Evolutionary conservation across 1,139 yeast species (phyloP).

Genomic region (Debaryomyces subglobosus): DNA sequence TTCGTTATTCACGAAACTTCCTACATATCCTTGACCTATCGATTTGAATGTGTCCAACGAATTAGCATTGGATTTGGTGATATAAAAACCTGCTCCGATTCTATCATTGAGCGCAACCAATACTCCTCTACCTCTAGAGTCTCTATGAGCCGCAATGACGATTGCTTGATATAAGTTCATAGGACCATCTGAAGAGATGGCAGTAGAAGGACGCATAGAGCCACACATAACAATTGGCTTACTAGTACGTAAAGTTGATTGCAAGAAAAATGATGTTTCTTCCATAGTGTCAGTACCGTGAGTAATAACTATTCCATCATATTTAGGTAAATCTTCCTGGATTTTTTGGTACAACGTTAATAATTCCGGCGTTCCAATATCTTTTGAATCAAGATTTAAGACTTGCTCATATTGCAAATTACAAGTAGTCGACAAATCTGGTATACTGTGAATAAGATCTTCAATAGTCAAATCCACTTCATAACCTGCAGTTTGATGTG

Average conservation of each 20-base stretch:
- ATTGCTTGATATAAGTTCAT: conserved; percentile 74
- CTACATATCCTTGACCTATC: conserved; percentile 70
- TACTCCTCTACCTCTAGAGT: conserved; percentile 60
- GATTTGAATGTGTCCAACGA: conserved; percentile 69
- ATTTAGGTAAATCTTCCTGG: conserved; percentile 44
- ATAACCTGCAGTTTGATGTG: conserved; percentile 69
- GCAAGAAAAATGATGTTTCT: conserved; percentile 70
- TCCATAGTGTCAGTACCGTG: conserved; percentile 77
- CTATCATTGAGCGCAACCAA: conserved; percentile 68
- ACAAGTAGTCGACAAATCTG: conserved; percentile 62
- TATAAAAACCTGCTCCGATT: conserved; percentile 69
- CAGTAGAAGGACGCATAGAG: conserved; percentile 73
- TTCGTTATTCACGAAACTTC: conserved; percentile 68
- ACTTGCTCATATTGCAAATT: conserved; percentile 66
- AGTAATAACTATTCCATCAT: conserved; percentile 63
- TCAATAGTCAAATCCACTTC: conserved; percentile 68
- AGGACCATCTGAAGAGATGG: conserved; percentile 72
- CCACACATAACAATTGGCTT: conserved; percentile 72
- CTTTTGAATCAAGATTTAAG: conserved; percentile 66
- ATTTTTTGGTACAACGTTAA: conserved; percentile 43
- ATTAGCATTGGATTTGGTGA: conserved; percentile 71
- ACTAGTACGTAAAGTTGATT: conserved; percentile 55
- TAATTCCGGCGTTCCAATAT: conserved; percentile 50
- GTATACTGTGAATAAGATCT: conserved; percentile 58
- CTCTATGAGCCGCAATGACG: conserved; percentile 56